Percentiles rank a stretch among this genome's conserved stretches.
phyloP scores from a whole-genome alignment of 2,329 filamentous ascomycete genomes.

The Diaporthe citriasiana region DNA sequence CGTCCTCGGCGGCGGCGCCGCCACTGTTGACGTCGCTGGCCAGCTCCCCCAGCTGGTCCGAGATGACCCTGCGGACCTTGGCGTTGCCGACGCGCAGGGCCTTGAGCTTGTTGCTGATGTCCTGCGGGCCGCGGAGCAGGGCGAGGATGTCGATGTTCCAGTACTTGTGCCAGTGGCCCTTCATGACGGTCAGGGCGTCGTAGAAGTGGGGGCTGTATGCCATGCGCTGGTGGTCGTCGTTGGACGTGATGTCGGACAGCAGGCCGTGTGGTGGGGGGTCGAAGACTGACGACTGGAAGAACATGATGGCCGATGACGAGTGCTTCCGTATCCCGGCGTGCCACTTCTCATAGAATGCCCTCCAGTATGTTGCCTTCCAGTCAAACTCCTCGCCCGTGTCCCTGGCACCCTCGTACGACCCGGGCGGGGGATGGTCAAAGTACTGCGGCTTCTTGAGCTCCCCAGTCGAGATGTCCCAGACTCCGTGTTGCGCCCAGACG shows the following conservation, averaged over 20 bases:
- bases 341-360: constrained; percentile 44
- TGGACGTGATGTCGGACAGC: constrained; percentile 17
- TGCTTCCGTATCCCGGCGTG: constrained; percentile 39
- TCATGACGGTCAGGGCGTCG: constrained; percentile 47
- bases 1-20: constrained; percentile 5
- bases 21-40: constrained; percentile 40
- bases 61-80: constrained; percentile 44
- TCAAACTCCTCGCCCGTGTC: constrained; percentile 39
- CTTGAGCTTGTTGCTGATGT: constrained; percentile 44
- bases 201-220: constrained; percentile 48
- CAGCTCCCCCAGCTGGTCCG: constrained; percentile 44
- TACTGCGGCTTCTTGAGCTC: constrained; percentile 43
- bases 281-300: constrained; percentile 46
- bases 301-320: constrained; percentile 40
- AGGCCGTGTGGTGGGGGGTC: constrained; percentile 43
- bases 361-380: constrained; percentile 46
- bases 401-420: constrained; percentile 8
- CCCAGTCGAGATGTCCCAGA: constrained; percentile 45
- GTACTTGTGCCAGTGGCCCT: constrained; percentile 45
- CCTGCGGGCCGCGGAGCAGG: constrained; percentile 44
- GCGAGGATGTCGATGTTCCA: constrained; percentile 47
- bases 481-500: constrained; percentile 47
- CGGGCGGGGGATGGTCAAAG: constrained; percentile 43
- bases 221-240: constrained; percentile 28
- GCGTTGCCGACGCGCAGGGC: constrained; percentile 44